Evolutionary conservation across 2,329 filamentous ascomycete species (phyloP).

Genomic region (Chrysoporthe puriensis): DNA sequence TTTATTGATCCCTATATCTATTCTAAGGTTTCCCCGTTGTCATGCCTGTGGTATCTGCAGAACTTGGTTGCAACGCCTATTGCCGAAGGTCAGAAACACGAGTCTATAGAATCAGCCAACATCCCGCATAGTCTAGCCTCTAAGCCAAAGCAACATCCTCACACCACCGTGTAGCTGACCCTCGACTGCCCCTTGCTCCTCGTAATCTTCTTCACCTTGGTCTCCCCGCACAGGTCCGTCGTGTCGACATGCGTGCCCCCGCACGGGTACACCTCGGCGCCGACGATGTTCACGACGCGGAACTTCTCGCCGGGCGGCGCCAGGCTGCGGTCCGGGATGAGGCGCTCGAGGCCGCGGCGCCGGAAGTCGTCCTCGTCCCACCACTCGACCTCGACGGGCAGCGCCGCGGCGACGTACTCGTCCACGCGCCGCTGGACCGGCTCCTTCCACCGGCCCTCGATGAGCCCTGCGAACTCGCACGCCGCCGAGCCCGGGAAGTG

Average conservation of each 20-base stretch:
- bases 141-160: not conserved
- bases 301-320: slow-evolving; percentile 58
- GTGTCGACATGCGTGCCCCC: slow-evolving; percentile 73
- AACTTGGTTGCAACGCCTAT: too few species aligned
- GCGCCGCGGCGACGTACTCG: slow-evolving; percentile 56
- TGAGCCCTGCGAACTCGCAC: slow-evolving; percentile 69
- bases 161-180: slow-evolving; percentile 49
- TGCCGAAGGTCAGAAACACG: too few species aligned
- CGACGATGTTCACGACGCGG: slow-evolving; percentile 70
- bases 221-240: slow-evolving; percentile 62
- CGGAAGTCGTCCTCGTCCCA: slow-evolving; percentile 61
- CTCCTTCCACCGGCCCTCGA: slow-evolving; percentile 65
- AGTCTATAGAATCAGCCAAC: not conserved
- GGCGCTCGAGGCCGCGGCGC: slow-evolving; percentile 54
- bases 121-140: not conserved
- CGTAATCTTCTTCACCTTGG: slow-evolving; percentile 68
- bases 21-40: too few species aligned
- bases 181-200: slow-evolving; percentile 66
- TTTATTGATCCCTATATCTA: too few species aligned
- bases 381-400: slow-evolving; percentile 59
- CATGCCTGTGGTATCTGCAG: too few species aligned
- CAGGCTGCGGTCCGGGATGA: slow-evolving; percentile 55
- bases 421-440: slow-evolving; percentile 65
- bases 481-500: slow-evolving; percentile 71
- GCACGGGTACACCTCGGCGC: slow-evolving; percentile 72